Evolutionary conservation across 495 filamentous ascomycete genomes (phyloP).

Genomic region (Aspergillus carlsbadensis): DNA sequence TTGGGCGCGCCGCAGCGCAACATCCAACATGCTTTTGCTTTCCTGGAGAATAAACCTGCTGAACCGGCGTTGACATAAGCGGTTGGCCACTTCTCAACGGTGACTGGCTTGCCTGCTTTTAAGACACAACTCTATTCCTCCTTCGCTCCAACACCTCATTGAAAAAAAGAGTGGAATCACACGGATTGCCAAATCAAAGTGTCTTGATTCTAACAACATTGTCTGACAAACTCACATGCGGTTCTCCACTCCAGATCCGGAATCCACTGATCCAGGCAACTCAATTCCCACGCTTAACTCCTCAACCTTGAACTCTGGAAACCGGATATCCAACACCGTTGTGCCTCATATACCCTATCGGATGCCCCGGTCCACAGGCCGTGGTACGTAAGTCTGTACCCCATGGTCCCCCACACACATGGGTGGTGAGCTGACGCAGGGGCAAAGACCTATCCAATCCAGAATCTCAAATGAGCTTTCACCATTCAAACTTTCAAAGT

Average conservation of each 20-base stretch:
- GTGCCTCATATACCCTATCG: background rate
- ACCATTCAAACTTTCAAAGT: background rate
- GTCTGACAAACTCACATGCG: too few relatives aligned
- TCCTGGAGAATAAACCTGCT: background rate
- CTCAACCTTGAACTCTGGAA: background rate
- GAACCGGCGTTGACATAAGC: background rate
- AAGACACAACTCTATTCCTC: background rate
- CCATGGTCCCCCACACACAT: constrained; percentile 8
- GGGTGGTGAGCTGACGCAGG: constrained; percentile 1
- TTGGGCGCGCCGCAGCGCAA: constrained; percentile 1
- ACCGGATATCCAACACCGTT: too few relatives aligned
- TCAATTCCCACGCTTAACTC: background rate
- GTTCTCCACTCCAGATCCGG: too few relatives aligned
- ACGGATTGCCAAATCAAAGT: background rate
- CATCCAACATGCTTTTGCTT: background rate
- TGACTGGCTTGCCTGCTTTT: background rate
- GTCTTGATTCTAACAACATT: too few relatives aligned
- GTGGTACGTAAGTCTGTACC: background rate
- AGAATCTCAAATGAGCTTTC: background rate
- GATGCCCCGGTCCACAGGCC: background rate
- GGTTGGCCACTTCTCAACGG: background rate
- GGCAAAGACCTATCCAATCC: too few relatives aligned
- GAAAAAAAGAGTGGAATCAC: background rate
- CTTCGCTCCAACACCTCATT: background rate
- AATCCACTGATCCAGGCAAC: background rate